These are phyloP conservation scores for Wilhelminamyces savonicus DNA, from an alignment of 805 yeast species.

Conservation along the genomic window DNA sequence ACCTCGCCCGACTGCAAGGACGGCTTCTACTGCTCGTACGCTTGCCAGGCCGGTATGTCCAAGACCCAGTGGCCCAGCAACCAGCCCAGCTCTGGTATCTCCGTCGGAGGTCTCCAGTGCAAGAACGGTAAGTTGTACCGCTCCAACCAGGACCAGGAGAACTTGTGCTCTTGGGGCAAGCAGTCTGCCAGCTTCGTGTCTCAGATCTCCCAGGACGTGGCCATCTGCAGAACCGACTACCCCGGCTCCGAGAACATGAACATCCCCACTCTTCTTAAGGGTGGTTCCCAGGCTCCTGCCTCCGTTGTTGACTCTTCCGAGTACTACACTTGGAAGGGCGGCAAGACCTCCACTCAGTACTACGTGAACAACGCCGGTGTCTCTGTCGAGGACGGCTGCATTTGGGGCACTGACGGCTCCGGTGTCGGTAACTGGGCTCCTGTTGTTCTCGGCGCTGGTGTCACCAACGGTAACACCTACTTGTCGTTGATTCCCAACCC, in stretches of 20 bases:
- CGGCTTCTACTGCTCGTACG: slow-evolving; percentile 70
- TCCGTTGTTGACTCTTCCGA: slow-evolving; percentile 55
- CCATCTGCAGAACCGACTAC: slow-evolving; percentile 73
- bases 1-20: slow-evolving; percentile 46
- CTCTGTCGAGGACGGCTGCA: slow-evolving; percentile 59
- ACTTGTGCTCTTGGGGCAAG: slow-evolving; percentile 63
- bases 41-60: slow-evolving; percentile 76
- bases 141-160: slow-evolving; percentile 43
- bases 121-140: slow-evolving; percentile 56
- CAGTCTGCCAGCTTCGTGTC: slow-evolving; percentile 49
- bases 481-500: slow-evolving; percentile 75
- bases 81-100: slow-evolving; percentile 64
- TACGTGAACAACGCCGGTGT: slow-evolving; percentile 77
- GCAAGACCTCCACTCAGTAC: slow-evolving; percentile 63
- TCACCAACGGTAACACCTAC: slow-evolving; percentile 53
- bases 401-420: slow-evolving; percentile 58
- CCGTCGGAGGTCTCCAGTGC: slow-evolving; percentile 69
- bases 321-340: slow-evolving; percentile 60
- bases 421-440: slow-evolving; percentile 80
- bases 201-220: slow-evolving; percentile 45
- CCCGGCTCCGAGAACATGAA: slow-evolving; percentile 82
- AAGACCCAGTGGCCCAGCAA: slow-evolving; percentile 72
- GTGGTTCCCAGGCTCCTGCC: slow-evolving; percentile 40
- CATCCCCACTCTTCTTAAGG: slow-evolving; percentile 59
- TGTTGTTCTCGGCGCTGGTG: slow-evolving; percentile 72